Evolutionary conservation across 2,329 filamentous ascomycete genomes (phyloP).

Genomic region (Pseudopithomyces maydicus): DNA sequence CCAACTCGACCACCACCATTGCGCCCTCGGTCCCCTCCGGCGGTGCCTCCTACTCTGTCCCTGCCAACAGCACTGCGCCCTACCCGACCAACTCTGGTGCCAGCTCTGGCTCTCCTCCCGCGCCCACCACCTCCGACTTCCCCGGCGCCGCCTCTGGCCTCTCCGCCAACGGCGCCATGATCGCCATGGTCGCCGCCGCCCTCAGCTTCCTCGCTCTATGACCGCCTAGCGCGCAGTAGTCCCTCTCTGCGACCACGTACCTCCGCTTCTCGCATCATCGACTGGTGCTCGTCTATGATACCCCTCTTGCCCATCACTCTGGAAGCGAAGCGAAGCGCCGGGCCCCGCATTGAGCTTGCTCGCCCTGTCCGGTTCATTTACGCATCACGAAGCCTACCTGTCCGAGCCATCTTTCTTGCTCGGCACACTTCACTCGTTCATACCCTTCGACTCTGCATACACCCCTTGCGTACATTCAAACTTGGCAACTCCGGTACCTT

Average conservation of each 20-base stretch:
- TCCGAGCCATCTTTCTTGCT: constrained; percentile 5
- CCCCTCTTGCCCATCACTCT: constrained; percentile 9
- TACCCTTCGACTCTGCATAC: constrained; percentile 16
- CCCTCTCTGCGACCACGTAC: constrained; percentile 3
- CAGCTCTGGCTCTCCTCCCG: constrained; percentile 3
- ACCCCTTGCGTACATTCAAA: constrained; percentile 5
- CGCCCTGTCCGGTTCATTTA: constrained; percentile 17
- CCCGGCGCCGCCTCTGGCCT: constrained; percentile 41
- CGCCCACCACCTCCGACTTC: constrained; percentile 23
- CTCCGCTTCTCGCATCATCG: constrained; percentile 33
- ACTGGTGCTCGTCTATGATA: constrained; percentile 39
- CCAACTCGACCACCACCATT: constrained; percentile 43
- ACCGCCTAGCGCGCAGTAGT: constrained; percentile 20
- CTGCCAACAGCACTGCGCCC: constrained; percentile 25
- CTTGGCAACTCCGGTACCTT: constrained; percentile 22
- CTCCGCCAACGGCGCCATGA: constrained; percentile 33
- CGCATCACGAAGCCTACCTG: constrained; percentile 27
- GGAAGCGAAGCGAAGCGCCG: constrained; percentile 29
- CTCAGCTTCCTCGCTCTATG: constrained; percentile 43
- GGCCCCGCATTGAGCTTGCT: constrained; percentile 17
- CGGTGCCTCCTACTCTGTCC: constrained; percentile 17
- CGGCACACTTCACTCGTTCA: constrained; percentile 14
- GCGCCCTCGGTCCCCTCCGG: constrained; percentile 18
- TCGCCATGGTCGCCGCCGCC: constrained; percentile 37
- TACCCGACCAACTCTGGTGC: constrained; percentile 15